Base-by-base conservation (phyloP, 2,329 filamentous ascomycete species). In the Fusarium sp. region DNA sequence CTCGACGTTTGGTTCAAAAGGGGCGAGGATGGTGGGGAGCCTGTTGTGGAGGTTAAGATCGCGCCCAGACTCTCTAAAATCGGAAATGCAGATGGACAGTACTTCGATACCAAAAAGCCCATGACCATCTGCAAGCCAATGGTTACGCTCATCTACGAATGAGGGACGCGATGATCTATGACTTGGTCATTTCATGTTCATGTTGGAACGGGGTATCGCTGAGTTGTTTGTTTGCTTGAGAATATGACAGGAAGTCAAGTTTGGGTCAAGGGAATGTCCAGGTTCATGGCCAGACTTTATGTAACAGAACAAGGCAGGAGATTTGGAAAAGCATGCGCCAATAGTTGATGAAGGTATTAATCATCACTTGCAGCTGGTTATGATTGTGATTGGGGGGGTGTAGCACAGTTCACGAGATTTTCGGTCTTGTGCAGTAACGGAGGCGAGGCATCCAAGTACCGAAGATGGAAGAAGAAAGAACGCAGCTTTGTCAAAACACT, bases 61-160 rank as follows among this genome's bases (percentile, higher is more conserved):
- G 53, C 68, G 10, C 68, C 68, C 6, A 46, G 29, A 48, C 50
- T 70, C 23, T n/a, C 18, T 13, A 70, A 70, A 29, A 42, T 66
- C 16, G 68, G 68, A 13, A 52, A 71, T 4, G 68, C 48, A 4
- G 64, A 70, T 31, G 68, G 68, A 3, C 20, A 38, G 10, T n/a
- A 42, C 16, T 69, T 71, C 21, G 28, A 53, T 12, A 24, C 47
- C 6, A 6, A 20, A 9, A 23, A n/a, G 2, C 33, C 62, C 11
- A 5, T 66, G 23, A 29, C 53, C 11, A 29, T 70, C 8, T 62
- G 52, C 42, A 44, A 55, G 31, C 33, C 67, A 8, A 33, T 50
- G 4, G 58, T 70, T 13, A 60, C 67, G 2, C 37, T 54, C 13
- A 11, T 28, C 15, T 24, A 33, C 29, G 23, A 10, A 49, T 35